Base-by-base conservation (phyloP, 352 stramenopile genomes). In the Phytopythium helicoides region DNA sequence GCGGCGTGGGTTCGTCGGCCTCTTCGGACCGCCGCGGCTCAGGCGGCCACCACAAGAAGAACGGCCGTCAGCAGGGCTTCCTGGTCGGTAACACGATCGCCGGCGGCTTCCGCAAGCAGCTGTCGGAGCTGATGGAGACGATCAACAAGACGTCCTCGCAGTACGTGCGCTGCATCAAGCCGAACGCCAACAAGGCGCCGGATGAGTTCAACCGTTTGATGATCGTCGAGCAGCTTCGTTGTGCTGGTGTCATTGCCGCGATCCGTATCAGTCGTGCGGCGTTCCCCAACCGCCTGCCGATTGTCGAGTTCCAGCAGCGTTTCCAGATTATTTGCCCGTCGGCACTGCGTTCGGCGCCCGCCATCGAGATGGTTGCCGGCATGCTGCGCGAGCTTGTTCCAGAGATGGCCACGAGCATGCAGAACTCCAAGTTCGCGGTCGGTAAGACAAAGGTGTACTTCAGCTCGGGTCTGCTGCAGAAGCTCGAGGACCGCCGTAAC, bases 101-200 rank as follows among this genome's bases (percentile, higher is more conserved):
- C 15, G 81, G 81, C 23, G 79, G 71, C n/a, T 96, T 95, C 75
- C 86, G 84, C 25, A 87, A 88, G 62, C 87, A 95, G 50, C 64
- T 96, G 15, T 73, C 73, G 12, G 79, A 93, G 47, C 69, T 96
- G 31, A 93, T 94, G 76, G 67, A 86, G 53, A 95, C 85, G 25
- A 92, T 96, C 53, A 90, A 80, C 64, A 89, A 89, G 68, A 96
- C 86, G n/a, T 75, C 70, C 22, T 88, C 81, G 11, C 79, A 91
- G 63, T 96, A 96, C 54, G 85, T 96, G 33, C 87, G 87, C 12
- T 95, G 85, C 54, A 95, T 96, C 78, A 96, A 96, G 64, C 87
- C 96, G 10, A 96, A 96, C 55, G 76, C 77, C 18, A 89, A 91
- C 74, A 94, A 95, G 67, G 87, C 76, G 33, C 73, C 82, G 5